A percentile compares a stretch with the other conserved stretches of the same genome.
Conservation (phyloP, 2,329 filamentous ascomycete species). For the Alternaria sp. region DNA sequence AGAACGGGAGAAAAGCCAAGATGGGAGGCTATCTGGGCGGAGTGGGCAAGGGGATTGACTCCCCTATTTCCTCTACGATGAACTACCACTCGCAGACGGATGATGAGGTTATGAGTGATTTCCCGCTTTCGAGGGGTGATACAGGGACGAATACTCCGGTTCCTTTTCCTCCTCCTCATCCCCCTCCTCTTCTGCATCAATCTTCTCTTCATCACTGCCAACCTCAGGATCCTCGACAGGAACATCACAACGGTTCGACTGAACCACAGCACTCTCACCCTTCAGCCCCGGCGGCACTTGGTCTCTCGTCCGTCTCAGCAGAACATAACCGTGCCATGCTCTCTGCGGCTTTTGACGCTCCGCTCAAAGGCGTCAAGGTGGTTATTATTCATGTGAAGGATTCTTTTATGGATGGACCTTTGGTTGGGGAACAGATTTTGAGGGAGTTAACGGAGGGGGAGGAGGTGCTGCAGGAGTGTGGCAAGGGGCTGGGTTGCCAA, state of each 20-base stretch:
- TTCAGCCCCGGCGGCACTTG: conserved; percentile 37
- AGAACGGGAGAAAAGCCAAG: conserved; percentile 28
- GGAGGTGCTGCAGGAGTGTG: conserved; percentile 52
- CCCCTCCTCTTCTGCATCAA: neutral
- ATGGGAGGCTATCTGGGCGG: conserved; percentile 15
- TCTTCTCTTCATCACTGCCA: neutral
- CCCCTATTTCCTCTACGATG: conserved; percentile 21
- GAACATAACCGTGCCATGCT: conserved; percentile 43
- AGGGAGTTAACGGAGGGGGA: conserved; percentile 74
- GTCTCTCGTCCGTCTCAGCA: conserved; percentile 31
- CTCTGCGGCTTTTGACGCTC: conserved; percentile 47
- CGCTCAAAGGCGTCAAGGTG: conserved; percentile 76
- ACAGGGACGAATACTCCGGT: conserved; percentile 38
- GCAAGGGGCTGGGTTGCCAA: conserved; percentile 75
- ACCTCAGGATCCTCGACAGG: neutral
- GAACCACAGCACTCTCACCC: conserved; percentile 26
- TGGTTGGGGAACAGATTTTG: conserved; percentile 72
- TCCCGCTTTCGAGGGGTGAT: conserved; percentile 17
- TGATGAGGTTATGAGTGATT: conserved; percentile 44
- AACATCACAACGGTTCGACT: neutral
- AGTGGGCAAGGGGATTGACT: conserved; percentile 25
- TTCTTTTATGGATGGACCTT: conserved; percentile 73
- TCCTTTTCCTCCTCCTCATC: conserved; percentile 1
- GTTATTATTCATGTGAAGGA: conserved; percentile 97
- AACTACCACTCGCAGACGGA: conserved; percentile 22